phyloP scores from a whole-genome alignment of 768 basidiomycete species.

The Boletus bicolor region DNA sequence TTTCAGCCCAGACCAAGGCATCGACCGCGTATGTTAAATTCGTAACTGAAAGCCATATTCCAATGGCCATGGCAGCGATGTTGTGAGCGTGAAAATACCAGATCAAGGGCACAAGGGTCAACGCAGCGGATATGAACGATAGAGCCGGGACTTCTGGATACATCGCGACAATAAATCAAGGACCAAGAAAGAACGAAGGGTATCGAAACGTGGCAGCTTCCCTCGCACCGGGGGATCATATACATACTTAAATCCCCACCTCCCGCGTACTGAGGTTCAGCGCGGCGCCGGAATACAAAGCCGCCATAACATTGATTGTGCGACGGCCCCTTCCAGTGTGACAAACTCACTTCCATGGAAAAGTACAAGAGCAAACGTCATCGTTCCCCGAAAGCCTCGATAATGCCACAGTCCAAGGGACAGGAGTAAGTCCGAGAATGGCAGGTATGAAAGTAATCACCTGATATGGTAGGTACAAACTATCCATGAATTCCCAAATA shows the following conservation, averaged over 20 bases:
- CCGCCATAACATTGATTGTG: neutral
- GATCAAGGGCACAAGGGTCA: constrained; percentile 39
- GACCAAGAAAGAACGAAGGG: constrained; percentile 10
- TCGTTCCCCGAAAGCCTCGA: neutral
- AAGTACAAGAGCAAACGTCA: constrained; percentile 25
- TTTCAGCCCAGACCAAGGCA: constrained; percentile 54
- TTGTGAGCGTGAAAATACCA: constrained; percentile 43
- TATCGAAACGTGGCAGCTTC: constrained; percentile 9
- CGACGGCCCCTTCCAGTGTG: constrained; percentile 1
- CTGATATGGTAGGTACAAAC: constrained; percentile 27
- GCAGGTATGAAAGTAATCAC: constrained; percentile 30
- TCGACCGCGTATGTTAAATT: constrained; percentile 57
- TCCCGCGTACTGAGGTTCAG: neutral
- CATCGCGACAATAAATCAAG: constrained; percentile 17
- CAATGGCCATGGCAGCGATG: constrained; percentile 45
- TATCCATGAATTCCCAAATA: neutral
- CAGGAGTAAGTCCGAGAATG: constrained; percentile 18
- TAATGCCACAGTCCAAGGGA: neutral
- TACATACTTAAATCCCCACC: constrained; percentile 13
- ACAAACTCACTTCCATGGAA: constrained; percentile 24
- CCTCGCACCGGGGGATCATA: neutral
- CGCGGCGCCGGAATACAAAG: constrained; percentile 19
- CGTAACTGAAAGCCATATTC: constrained; percentile 47
- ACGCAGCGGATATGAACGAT: constrained; percentile 43
- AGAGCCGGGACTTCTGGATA: constrained; percentile 35